A percentile compares a stretch with the other conserved stretches of the same genome.
phyloP scores from a whole-genome alignment of 1,284 basidiomycete species.

The Stereum hirsutum region DNA sequence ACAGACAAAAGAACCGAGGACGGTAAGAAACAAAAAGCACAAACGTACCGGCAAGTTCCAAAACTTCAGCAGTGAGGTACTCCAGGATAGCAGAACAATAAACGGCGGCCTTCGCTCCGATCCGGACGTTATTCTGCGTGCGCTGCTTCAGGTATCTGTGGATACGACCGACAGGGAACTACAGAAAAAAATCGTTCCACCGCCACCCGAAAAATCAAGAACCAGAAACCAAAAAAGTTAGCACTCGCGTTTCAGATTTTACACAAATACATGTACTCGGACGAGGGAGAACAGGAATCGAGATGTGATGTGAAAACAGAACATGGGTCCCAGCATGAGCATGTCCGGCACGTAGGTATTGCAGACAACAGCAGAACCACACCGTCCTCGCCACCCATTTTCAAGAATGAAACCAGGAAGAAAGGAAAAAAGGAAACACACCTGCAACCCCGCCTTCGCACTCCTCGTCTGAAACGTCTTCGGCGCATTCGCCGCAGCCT shows the following conservation, averaged over 20 bases:
- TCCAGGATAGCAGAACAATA: conserved; percentile 90
- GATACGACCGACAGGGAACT: conserved; percentile 93
- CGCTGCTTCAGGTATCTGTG: conserved; percentile 91
- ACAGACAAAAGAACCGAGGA: not conserved
- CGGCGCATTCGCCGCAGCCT: conserved; percentile 18
- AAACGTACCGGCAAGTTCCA: conserved; percentile 76
- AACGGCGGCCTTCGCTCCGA: conserved; percentile 88
- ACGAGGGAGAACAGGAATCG: too few relatives aligned
- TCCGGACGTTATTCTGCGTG: conserved; percentile 89
- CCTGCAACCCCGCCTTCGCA: conserved; percentile 11
- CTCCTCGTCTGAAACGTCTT: conserved; percentile 10
- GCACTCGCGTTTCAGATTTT: too few relatives aligned
- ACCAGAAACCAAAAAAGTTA: not conserved
- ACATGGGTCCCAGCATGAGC: too few relatives aligned
- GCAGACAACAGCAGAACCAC: too few relatives aligned
- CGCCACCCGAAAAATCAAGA: not conserved
- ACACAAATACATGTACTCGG: too few relatives aligned
- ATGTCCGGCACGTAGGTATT: too few relatives aligned
- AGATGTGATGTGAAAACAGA: too few relatives aligned
- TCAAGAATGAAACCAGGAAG: too few relatives aligned
- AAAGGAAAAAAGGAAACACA: not conserved
- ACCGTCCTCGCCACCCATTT: too few relatives aligned
- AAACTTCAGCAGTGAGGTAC: conserved; percentile 85
- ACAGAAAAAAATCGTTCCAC: conserved; percentile 1
- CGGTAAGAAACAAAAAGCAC: conserved; percentile 2